These are phyloP conservation scores for Berberis thunbergii DNA, from an alignment of 164 flowering plant species.

Conservation along the genomic window DNA sequence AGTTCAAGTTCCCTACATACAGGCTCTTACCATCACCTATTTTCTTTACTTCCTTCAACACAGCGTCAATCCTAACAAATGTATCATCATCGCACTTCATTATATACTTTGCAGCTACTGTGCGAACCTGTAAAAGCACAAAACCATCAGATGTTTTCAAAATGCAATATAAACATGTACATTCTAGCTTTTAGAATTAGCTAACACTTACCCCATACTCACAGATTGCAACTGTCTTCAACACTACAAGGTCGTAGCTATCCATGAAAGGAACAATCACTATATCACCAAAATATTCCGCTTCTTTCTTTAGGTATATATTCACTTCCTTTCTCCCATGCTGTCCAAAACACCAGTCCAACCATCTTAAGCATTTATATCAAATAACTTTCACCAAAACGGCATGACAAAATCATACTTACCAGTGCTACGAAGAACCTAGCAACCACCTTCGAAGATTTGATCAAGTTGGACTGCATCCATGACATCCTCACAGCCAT, in stretches of 20 bases:
- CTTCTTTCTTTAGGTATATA: constrained; percentile 81
- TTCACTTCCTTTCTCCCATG: constrained; percentile 76
- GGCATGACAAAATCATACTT: constrained; percentile 9
- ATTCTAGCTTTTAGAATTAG: neutral
- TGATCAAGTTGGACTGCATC: constrained; percentile 65
- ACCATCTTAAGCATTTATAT: constrained; percentile 2
- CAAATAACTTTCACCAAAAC: neutral
- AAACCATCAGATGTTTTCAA: neutral
- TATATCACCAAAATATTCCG: constrained; percentile 86
- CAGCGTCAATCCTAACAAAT: constrained; percentile 42
- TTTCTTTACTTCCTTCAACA: constrained; percentile 28
- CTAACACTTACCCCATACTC: constrained; percentile 80
- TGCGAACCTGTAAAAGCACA: constrained; percentile 40
- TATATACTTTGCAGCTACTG: constrained; percentile 32
- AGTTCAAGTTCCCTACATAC: constrained; percentile 41
- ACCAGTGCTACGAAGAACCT: constrained; percentile 97
- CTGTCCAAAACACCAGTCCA: constrained; percentile 28
- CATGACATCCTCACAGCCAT: constrained; percentile 97
- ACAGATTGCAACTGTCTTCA: constrained; percentile 90
- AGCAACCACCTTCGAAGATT: constrained; percentile 62
- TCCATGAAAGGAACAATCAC: constrained; percentile 93
- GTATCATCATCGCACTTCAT: constrained; percentile 60
- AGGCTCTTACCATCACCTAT: constrained; percentile 25
- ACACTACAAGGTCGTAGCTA: constrained; percentile 86
- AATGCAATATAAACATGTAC: neutral